phyloP scores from a whole-genome alignment of 805 yeast species.

The Starmerella powellii region DNA sequence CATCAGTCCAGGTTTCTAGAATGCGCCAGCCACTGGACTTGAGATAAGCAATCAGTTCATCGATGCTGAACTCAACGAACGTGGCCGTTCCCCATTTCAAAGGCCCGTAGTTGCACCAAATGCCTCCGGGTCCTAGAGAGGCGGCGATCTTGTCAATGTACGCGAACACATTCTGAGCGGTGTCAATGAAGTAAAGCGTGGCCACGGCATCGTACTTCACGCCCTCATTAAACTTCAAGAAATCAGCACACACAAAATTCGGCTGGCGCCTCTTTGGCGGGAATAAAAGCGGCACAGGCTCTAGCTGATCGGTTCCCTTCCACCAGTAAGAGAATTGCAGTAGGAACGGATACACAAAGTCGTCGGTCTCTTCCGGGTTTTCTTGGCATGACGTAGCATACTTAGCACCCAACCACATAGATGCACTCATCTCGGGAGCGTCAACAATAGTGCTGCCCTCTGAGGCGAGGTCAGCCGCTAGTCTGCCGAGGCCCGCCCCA shows the following conservation, averaged over 20 bases:
- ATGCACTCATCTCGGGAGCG: slow-evolving; percentile 62
- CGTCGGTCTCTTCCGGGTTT: neutral
- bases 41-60: slow-evolving; percentile 52
- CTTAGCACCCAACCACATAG: slow-evolving; percentile 48
- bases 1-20: slow-evolving; percentile 21
- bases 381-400: slow-evolving; percentile 18
- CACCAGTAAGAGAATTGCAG: slow-evolving; percentile 61
- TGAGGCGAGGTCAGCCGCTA: slow-evolving; percentile 49
- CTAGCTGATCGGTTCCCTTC: slow-evolving; percentile 38
- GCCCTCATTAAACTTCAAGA: slow-evolving; percentile 38
- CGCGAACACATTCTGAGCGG: slow-evolving; percentile 74
- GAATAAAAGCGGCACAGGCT: slow-evolving; percentile 14
- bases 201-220: slow-evolving; percentile 33
- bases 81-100: slow-evolving; percentile 79
- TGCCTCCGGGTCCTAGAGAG: slow-evolving; percentile 39
- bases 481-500: slow-evolving; percentile 76
- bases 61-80: slow-evolving; percentile 54
- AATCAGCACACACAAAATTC: slow-evolving; percentile 42
- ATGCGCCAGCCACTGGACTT: slow-evolving; percentile 50
- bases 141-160: slow-evolving; percentile 55
- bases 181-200: slow-evolving; percentile 70
- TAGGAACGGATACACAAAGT: slow-evolving; percentile 31
- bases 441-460: slow-evolving; percentile 34
- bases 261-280: neutral
- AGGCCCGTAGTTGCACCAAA: slow-evolving; percentile 90